Percentiles rank a stretch among this genome's conserved stretches.
These are phyloP conservation scores for Neurospora crassa DNA, from an alignment of 2,329 filamentous ascomycete species.

Conservation along the genomic window DNA sequence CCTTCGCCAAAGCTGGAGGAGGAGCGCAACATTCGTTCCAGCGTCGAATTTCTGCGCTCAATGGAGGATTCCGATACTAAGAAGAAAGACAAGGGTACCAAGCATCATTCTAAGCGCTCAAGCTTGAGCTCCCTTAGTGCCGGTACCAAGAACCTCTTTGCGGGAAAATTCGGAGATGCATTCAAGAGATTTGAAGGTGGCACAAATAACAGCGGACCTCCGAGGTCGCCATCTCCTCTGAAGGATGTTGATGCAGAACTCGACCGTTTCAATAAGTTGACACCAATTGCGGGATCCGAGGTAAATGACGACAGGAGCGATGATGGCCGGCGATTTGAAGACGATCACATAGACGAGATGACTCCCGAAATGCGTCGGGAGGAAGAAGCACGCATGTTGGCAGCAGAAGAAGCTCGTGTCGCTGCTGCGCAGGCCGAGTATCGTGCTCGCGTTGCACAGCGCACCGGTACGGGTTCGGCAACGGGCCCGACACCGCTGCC, in stretches of 20 bases:
- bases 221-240: slow-evolving; percentile 38
- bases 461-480: slow-evolving; percentile 23
- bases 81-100: slow-evolving; percentile 39
- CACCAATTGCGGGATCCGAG: slow-evolving; percentile 69
- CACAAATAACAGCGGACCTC: slow-evolving; percentile 21
- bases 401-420: slow-evolving; percentile 83
- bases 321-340: slow-evolving; percentile 56
- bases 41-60: slow-evolving; percentile 72
- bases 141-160: slow-evolving; percentile 72
- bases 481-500: slow-evolving; percentile 34
- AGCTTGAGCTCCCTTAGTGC: slow-evolving; percentile 60
- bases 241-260: slow-evolving; percentile 30
- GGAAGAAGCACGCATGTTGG: slow-evolving; percentile 69
- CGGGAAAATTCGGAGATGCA: slow-evolving; percentile 83
- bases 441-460: slow-evolving; percentile 59
- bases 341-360: slow-evolving; percentile 42
- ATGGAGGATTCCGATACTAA: slow-evolving; percentile 58
- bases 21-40: slow-evolving; percentile 63
- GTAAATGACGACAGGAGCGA: slow-evolving; percentile 60
- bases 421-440: slow-evolving; percentile 86
- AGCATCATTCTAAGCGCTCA: slow-evolving; percentile 58
- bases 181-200: slow-evolving; percentile 81
- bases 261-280: slow-evolving; percentile 28
- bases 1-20: slow-evolving; percentile 38
- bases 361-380: slow-evolving; percentile 86